A percentile compares a stretch with the other conserved stretches of the same genome.
phyloP scores from a whole-genome alignment of 176 grass and related monocot genomes.

The Aegilops umbellulata region DNA sequence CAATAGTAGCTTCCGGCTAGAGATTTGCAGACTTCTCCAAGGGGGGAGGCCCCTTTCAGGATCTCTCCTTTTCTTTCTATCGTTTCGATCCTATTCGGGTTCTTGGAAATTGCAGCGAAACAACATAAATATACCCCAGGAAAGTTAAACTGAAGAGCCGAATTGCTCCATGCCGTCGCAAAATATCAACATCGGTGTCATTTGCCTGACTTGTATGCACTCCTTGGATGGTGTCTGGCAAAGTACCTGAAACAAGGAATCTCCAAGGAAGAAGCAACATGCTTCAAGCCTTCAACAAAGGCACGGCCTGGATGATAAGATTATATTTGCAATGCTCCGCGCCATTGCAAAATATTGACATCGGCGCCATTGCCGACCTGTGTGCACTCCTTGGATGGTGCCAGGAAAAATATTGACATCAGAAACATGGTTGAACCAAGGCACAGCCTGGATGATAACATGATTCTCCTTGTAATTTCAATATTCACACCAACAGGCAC shows the following conservation, averaged over 20 bases:
- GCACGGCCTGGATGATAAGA: not conserved
- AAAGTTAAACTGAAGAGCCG: not conserved
- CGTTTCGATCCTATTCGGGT: not conserved
- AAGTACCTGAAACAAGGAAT: not conserved
- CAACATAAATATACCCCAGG: too few species aligned
- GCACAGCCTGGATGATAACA: not conserved
- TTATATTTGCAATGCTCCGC: not conserved
- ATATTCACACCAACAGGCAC: not conserved
- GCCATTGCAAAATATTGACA: not conserved
- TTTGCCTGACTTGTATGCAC: not conserved
- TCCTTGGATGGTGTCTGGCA: not conserved
- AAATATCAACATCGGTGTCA: not conserved
- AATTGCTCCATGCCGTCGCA: not conserved
- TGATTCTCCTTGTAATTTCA: not conserved
- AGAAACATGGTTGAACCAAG: not conserved
- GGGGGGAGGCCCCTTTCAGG: not conserved
- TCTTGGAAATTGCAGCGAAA: not conserved
- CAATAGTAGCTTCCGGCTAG: not conserved
- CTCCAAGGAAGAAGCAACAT: not conserved
- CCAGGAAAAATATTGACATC: not conserved
- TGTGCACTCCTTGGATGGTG: not conserved
- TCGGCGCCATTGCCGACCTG: not conserved
- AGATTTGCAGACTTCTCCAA: not conserved
- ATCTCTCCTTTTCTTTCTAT: not conserved
- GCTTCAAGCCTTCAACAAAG: not conserved